Evolutionary conservation across 345 rosid genomes (phyloP).

Genomic region (Brassica carinata): DNA sequence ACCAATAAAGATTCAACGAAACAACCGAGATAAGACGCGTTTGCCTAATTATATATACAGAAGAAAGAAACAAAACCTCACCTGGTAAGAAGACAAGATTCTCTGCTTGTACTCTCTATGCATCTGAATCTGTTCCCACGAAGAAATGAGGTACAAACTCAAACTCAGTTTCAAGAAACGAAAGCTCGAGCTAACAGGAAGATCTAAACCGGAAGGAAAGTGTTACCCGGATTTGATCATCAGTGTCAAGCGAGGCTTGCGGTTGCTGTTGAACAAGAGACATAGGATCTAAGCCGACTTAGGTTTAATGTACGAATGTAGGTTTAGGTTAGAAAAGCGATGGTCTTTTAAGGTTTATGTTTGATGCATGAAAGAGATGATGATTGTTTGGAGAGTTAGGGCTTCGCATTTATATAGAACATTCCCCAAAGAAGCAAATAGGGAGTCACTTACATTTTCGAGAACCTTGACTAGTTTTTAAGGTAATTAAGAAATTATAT

Average conservation of each 20-base stretch:
- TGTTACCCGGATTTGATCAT: constrained; percentile 62
- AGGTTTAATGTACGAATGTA: constrained; percentile 14
- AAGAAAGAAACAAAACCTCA: neutral
- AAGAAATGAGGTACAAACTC: constrained; percentile 18
- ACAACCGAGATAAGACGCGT: neutral
- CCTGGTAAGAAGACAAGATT: constrained; percentile 38
- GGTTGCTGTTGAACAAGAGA: constrained; percentile 35
- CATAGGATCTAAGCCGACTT: constrained; percentile 29
- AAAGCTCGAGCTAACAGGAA: neutral
- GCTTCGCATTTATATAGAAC: constrained; percentile 25
- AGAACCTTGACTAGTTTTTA: neutral
- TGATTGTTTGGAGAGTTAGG: constrained; percentile 42
- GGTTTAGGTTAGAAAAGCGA: constrained; percentile 19
- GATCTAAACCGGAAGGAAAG: neutral
- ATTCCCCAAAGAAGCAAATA: neutral
- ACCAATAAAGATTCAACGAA: constrained; percentile 3
- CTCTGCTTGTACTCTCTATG: constrained; percentile 34
- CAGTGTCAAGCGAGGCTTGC: constrained; percentile 57
- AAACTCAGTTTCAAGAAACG: constrained; percentile 4
- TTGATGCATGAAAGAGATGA: constrained; percentile 32
- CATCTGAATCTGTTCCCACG: constrained; percentile 21
- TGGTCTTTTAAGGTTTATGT: constrained; percentile 38
- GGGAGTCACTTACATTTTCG: neutral
- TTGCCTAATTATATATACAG: neutral
- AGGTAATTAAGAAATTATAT: neutral